Evolutionary conservation across 2,329 filamentous ascomycete species (phyloP).

Genomic region (Lecanicillium sp.): DNA sequence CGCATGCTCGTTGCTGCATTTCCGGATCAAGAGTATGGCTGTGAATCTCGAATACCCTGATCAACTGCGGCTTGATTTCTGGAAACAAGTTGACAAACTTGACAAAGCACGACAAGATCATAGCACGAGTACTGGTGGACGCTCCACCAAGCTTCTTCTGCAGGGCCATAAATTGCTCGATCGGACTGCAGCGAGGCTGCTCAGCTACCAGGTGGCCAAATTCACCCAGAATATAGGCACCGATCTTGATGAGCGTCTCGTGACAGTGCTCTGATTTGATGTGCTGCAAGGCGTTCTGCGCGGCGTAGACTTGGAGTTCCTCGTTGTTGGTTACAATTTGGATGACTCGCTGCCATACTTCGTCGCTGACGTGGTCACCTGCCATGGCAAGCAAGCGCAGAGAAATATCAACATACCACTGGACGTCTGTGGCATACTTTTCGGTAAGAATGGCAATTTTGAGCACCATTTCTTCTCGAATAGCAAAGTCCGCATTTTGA

Average conservation of each 20-base stretch:
- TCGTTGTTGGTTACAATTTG: slow-evolving; percentile 99
- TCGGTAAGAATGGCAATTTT: slow-evolving; percentile 98
- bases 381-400: slow-evolving; percentile 91
- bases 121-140: slow-evolving; percentile 82
- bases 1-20: slow-evolving; percentile 90
- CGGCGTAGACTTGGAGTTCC: slow-evolving; percentile 92
- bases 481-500: slow-evolving; percentile 93
- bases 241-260: slow-evolving; percentile 96
- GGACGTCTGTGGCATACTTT: slow-evolving; percentile 95
- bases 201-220: slow-evolving; percentile 96
- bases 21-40: slow-evolving; percentile 93
- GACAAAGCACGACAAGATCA: slow-evolving; percentile 91
- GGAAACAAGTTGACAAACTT: slow-evolving; percentile 98
- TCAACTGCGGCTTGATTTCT: slow-evolving; percentile 91
- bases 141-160: slow-evolving; percentile 84
- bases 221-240: slow-evolving; percentile 89
- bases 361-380: slow-evolving; percentile 95
- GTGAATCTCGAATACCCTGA: slow-evolving; percentile 85
- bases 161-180: slow-evolving; percentile 91
- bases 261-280: slow-evolving; percentile 90
- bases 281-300: slow-evolving; percentile 86
- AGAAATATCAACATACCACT: slow-evolving; percentile 99
- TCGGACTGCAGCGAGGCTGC: slow-evolving; percentile 83
- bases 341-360: slow-evolving; percentile 98
- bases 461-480: slow-evolving; percentile 97